These are phyloP conservation scores for Jamesozyma lodderae DNA, from an alignment of 805 yeast genomes.

Conservation along the genomic window DNA sequence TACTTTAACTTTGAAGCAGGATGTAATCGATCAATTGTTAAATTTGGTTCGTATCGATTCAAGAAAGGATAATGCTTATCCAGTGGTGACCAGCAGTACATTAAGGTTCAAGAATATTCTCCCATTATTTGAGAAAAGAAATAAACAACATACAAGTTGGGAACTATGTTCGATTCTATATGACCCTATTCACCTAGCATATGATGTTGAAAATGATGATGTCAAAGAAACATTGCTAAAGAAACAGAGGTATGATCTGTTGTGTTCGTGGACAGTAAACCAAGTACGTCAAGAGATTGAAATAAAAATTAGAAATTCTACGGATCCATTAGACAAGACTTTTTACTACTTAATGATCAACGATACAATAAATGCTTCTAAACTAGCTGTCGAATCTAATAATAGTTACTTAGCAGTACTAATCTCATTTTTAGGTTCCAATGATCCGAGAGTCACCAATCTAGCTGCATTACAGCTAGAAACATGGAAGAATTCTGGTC, in stretches of 20 bases:
- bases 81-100: slow-evolving; percentile 30
- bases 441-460: slow-evolving; percentile 45
- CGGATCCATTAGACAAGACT: slow-evolving; percentile 42
- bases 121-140: slow-evolving; percentile 9
- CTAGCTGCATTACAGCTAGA: slow-evolving; percentile 55
- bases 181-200: slow-evolving; percentile 32
- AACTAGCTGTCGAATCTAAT: slow-evolving; percentile 47
- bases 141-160: slow-evolving; percentile 35
- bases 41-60: slow-evolving; percentile 14
- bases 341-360: slow-evolving; percentile 45
- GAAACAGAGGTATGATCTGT: slow-evolving; percentile 34
- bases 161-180: slow-evolving; percentile 56
- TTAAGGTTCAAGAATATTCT: slow-evolving; percentile 26
- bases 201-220: slow-evolving; percentile 15
- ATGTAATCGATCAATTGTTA: slow-evolving; percentile 16
- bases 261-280: slow-evolving; percentile 50
- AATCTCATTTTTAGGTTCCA: slow-evolving; percentile 63
- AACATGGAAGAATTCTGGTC: slow-evolving; percentile 49
- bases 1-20: not conserved
- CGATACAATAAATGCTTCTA: slow-evolving; percentile 53
- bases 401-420: slow-evolving; percentile 65
- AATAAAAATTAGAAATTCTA: slow-evolving; percentile 21
- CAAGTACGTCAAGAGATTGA: slow-evolving; percentile 34
- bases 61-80: slow-evolving; percentile 31
- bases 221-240: slow-evolving; percentile 23